Percentiles rank a stretch among this genome's conserved stretches.
These are phyloP conservation scores for Blastocystis sp. DNA, from an alignment of 352 stramenopile genomes.

Conservation along the genomic window DNA sequence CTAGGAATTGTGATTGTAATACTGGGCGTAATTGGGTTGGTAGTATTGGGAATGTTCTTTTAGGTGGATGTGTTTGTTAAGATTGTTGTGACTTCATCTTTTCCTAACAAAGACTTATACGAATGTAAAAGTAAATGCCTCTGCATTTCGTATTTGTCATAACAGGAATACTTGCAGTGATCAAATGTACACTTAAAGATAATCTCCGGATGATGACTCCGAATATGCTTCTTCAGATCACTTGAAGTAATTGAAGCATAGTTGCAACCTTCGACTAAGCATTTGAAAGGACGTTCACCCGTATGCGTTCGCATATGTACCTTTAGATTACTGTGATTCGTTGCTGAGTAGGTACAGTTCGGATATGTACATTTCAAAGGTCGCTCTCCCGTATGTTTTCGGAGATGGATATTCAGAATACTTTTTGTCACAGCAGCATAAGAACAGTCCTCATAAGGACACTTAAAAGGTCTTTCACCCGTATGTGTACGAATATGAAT, in stretches of 20 bases:
- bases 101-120: not conserved
- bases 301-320: constrained; percentile 56
- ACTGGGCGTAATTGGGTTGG: not conserved
- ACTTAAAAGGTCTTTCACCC: constrained; percentile 63
- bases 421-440: constrained; percentile 53
- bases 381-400: constrained; percentile 29
- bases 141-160: not conserved
- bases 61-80: not conserved
- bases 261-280: not conserved
- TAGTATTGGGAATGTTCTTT: not conserved
- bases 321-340: constrained; percentile 58
- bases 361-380: constrained; percentile 39
- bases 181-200: not conserved
- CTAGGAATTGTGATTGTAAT: constrained; percentile 9
- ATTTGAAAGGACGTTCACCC: constrained; percentile 58
- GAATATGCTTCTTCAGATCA: constrained; percentile 57
- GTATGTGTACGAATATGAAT: constrained; percentile 56
- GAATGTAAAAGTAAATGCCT: too few relatives aligned
- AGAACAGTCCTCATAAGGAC: constrained; percentile 11
- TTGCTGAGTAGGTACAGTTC: constrained; percentile 13
- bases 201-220: not conserved
- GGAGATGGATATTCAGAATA: constrained; percentile 42
- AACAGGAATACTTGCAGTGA: not conserved
- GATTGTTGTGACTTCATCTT: not conserved
- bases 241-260: constrained; percentile 57